These are phyloP conservation scores for Leavenworthia alabamica DNA, from an alignment of 345 rosid species.

Conservation along the genomic window DNA sequence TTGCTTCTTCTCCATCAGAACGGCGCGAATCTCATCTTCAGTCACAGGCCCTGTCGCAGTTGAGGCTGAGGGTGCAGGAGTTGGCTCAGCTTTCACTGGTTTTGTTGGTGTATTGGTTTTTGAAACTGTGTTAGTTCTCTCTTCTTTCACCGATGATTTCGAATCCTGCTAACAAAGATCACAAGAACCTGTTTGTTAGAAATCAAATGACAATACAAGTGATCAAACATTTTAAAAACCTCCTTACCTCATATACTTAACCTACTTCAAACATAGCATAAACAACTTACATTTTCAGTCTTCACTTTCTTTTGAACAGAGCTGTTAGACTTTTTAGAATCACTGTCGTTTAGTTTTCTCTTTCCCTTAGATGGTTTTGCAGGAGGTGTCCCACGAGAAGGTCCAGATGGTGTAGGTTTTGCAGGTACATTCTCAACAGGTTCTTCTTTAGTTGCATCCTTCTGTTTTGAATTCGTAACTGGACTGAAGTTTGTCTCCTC, in stretches of 20 bases:
- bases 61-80: conserved; percentile 37
- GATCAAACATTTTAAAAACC: background rate
- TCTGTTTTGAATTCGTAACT: conserved; percentile 55
- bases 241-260: background rate
- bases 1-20: conserved; percentile 65
- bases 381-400: conserved; percentile 64
- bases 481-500: conserved; percentile 55
- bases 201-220: background rate
- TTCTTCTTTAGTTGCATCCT: conserved; percentile 71
- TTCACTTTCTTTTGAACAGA: conserved; percentile 72
- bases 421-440: conserved; percentile 60
- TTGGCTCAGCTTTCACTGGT: conserved; percentile 28
- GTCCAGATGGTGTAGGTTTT: conserved; percentile 54
- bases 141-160: conserved; percentile 47
- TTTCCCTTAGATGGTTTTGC: conserved; percentile 79
- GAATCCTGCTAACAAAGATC: conserved; percentile 40
- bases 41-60: conserved; percentile 62
- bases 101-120: conserved; percentile 44
- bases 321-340: conserved; percentile 53
- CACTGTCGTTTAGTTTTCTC: conserved; percentile 69
- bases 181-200: background rate
- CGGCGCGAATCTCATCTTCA: conserved; percentile 84
- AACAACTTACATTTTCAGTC: conserved; percentile 62
- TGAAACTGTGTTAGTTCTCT: conserved; percentile 29
- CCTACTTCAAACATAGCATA: background rate